Evolutionary conservation across 106 monocot genomes (phyloP).

Genomic region (Dendrobium officinale): DNA sequence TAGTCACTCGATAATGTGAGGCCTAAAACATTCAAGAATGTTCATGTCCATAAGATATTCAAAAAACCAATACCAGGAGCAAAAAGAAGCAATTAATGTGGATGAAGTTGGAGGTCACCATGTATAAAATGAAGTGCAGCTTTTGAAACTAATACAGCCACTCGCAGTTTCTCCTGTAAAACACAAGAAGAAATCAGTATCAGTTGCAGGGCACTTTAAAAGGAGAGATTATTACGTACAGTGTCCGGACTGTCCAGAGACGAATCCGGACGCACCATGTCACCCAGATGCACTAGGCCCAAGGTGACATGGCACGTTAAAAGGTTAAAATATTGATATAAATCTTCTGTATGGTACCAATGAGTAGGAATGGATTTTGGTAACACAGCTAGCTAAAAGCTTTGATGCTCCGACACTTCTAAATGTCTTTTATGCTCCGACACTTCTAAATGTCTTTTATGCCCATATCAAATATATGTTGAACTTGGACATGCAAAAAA

Average conservation of each 20-base stretch:
- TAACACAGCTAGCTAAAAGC: no score
- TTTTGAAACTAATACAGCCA: slow-evolving; percentile 33
- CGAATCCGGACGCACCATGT: no score
- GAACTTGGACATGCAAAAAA: no score
- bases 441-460: no score
- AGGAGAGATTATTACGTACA: background rate
- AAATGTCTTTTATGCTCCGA: no score
- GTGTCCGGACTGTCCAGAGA: no score
- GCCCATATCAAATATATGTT: no score
- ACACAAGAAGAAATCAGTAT: background rate
- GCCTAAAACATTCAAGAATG: background rate
- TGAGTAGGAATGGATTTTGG: background rate
- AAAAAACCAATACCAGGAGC: background rate
- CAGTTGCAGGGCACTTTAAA: background rate
- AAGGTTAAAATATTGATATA: background rate
- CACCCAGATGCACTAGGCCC: no score
- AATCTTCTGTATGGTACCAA: background rate
- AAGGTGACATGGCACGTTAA: background rate
- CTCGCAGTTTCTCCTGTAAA: slow-evolving; percentile 30
- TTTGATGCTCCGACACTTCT: no score
- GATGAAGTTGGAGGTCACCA: slow-evolving; percentile 5
- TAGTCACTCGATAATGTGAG: slow-evolving; percentile 17
- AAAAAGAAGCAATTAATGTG: background rate
- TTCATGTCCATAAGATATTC: background rate
- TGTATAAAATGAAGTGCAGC: slow-evolving; percentile 31